phyloP scores from a whole-genome alignment of 768 basidiomycete species.

The Galerina sulciceps region DNA sequence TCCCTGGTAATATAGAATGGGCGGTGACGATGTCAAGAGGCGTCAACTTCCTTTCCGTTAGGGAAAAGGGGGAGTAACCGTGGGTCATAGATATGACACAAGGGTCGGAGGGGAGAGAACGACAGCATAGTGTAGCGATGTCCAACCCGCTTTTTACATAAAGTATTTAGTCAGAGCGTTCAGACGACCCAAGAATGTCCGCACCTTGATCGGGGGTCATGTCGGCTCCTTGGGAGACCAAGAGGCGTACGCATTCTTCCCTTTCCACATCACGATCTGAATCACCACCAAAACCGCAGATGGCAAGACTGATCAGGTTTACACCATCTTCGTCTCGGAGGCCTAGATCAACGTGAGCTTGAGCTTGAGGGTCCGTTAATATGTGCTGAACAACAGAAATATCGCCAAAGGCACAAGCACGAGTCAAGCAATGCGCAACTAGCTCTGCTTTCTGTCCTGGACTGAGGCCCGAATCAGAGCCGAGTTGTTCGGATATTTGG shows the following conservation, averaged over 20 bases:
- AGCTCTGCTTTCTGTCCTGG: conserved; percentile 71
- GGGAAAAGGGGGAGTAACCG: conserved; percentile 81
- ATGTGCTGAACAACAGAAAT: conserved; percentile 73
- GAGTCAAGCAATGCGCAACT: conserved; percentile 72
- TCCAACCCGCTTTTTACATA: conserved; percentile 80
- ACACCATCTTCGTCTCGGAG: conserved; percentile 86
- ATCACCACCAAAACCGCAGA: conserved; percentile 83
- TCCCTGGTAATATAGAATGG: conserved; percentile 78
- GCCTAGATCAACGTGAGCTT: conserved; percentile 67
- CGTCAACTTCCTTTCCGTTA: conserved; percentile 80
- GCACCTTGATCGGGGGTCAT: conserved; percentile 68
- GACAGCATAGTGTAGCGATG: conserved; percentile 90
- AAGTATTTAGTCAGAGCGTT: background rate
- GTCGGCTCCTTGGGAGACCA: conserved; percentile 81
- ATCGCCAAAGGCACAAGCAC: conserved; percentile 82
- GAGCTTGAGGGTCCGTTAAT: conserved; percentile 68
- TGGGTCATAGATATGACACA: conserved; percentile 91
- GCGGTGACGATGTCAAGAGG: conserved; percentile 91
- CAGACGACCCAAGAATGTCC: conserved; percentile 12
- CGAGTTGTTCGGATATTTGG: conserved; percentile 66
- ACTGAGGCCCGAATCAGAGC: conserved; percentile 67
- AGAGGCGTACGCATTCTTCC: conserved; percentile 85
- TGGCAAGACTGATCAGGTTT: conserved; percentile 74
- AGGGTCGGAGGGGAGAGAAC: conserved; percentile 88
- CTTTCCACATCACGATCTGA: conserved; percentile 85